Evolutionary conservation across 306 rosid genomes (phyloP), one percentile per base, ranked within the genome.

Genomic region (Vigna angularis): DNA sequence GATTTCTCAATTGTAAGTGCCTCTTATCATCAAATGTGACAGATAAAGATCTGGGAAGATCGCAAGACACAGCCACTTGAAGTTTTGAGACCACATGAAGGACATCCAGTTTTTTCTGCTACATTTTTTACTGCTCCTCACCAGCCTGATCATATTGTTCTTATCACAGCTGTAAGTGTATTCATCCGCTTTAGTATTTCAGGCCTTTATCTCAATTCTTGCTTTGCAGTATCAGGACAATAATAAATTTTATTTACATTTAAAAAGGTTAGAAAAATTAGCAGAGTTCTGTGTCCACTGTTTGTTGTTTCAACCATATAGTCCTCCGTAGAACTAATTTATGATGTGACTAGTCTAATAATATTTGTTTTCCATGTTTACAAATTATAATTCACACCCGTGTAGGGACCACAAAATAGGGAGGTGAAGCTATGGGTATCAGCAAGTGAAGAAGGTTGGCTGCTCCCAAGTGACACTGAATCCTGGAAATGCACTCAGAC

Each of bases 41-140:
- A 96, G 99, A 86, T 93, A 78, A 96, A 93, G 73, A 88, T 93
- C 24, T 96, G 99, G 99, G 97, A 89, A 79, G 98, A 93, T 80
- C 93, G 96, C 77, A 96, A 88, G 87, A 74, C 85, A 59, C 91
- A 87, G 30, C 99, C 99, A 17, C 97, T 90, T 50, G 86, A 80
- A 3, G 89, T 93, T 52, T 85, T 93, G 83, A 93, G 87, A 82
- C 98, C 98, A 72, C 91, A 93, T 73, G 91, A 90, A 12, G 99
- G 98, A 16, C 90, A 85, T 75, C 96, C 98, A 40, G 93, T 96
- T 81, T 91, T 89, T 91, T 87, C 98, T 7, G 90, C 99, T 75
- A 89, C 91, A 5, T 96, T 96, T 83, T 88, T 93, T 75, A 88
- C 91, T 72, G 91, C 97, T 83, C 91, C 96, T 5, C 85, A 93